Conservation (phyloP, 805 yeast species). For the Yamadazyma scolyti region DNA sequence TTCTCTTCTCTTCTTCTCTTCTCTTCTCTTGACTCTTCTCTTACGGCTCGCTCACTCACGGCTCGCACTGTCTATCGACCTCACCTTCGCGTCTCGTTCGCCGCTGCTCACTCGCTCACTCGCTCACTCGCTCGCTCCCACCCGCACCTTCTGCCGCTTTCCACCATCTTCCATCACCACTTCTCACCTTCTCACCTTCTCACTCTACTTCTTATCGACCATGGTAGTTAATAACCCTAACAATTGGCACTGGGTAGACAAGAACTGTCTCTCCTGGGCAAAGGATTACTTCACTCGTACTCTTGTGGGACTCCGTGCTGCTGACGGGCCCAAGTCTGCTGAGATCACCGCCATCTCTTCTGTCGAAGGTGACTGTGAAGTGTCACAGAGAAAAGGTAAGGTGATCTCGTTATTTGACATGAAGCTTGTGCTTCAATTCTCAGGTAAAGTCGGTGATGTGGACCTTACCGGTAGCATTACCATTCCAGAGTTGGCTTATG, state of each 20-base stretch:
- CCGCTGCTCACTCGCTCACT: no score
- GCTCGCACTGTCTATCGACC: no score
- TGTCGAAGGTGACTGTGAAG: slow-evolving; percentile 95
- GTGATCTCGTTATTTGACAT: slow-evolving; percentile 89
- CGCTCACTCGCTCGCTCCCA: no score
- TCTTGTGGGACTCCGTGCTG: slow-evolving; percentile 47
- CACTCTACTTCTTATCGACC: no score
- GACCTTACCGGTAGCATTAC: slow-evolving; percentile 67
- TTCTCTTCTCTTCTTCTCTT: no score
- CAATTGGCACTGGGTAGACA: slow-evolving; percentile 99
- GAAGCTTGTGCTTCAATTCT: slow-evolving; percentile 56
- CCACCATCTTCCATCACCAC: background rate
- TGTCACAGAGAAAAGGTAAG: slow-evolving; percentile 94
- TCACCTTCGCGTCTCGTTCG: no score
- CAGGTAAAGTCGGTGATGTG: slow-evolving; percentile 32
- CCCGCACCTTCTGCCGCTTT: background rate
- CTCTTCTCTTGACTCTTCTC: no score
- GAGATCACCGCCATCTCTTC: slow-evolving; percentile 46
- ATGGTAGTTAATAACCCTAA: slow-evolving; percentile 98
- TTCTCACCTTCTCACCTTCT: background rate
- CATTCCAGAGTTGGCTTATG: slow-evolving; percentile 92
- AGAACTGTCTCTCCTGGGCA: slow-evolving; percentile 93
- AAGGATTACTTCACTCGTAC: slow-evolving; percentile 66
- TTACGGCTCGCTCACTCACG: no score
- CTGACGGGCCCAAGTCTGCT: slow-evolving; percentile 28